Base-by-base conservation (phyloP, 2,329 filamentous ascomycete genomes). In the Scedosporium aurantiacum region DNA sequence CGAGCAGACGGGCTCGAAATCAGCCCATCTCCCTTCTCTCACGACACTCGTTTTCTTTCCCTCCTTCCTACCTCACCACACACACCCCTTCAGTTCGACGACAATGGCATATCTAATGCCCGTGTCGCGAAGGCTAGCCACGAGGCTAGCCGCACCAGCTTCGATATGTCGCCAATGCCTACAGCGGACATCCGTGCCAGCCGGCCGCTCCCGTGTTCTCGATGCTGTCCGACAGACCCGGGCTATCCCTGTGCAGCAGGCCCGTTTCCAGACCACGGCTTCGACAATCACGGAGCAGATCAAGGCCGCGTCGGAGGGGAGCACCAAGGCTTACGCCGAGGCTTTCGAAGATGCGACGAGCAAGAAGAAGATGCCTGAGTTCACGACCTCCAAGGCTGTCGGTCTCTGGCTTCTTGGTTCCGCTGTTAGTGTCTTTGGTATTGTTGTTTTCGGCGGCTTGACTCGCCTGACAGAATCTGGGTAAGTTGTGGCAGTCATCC, bases 401-500 rank as follows among this genome's bases (percentile, higher is more conserved):
- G 94, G 87, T 63, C 93, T 93, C 77, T 99, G 92, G 92, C 82
- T 99, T 55, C 77, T 99, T 61, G 93, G 86, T 56, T 97, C 92
- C 67, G 92, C 94, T 1, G 89, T 84, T 52, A 95, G 91, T 72
- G 94, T 97, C 60, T 99, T 97, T 75, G 94, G 94, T 63, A 96
- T 99, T 68, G 92, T 99, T 59, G 84, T 99, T 54, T 96, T 95
- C 73, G 94, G 94, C 62, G 94, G 94, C 5, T 79, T 99, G 67
- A 99, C 94, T 32, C 82, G 94, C 63, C 80, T 99, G 67, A 99
- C 94, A 3, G 94, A 99, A 76, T 99, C 94, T 66, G 94, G 91
- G 91, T 96, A 82, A 66, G 78, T 18, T 8, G 6, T n/a, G 2
- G 28, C 21, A 21, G 12, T 28, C 54, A 21, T 21, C 43, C 27